phyloP scores from a whole-genome alignment of 2,329 filamentous ascomycete genomes.

The Penicillium sp. region DNA sequence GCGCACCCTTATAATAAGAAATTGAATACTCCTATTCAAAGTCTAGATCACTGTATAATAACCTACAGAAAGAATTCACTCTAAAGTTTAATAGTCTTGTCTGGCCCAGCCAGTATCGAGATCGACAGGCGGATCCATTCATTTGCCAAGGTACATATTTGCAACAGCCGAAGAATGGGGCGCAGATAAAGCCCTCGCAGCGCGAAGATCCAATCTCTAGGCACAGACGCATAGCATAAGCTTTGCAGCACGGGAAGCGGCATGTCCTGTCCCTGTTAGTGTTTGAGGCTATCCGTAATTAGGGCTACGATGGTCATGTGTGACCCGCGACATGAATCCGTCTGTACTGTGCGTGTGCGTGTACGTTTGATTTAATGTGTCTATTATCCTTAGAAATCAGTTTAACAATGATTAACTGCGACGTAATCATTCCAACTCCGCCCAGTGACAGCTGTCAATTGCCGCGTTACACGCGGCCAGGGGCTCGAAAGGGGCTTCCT shows the following conservation, averaged over 20 bases:
- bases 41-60: no score
- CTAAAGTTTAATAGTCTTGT: no score
- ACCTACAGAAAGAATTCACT: no score
- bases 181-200: not conserved
- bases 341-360: no score
- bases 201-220: not conserved
- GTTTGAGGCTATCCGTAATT: not conserved
- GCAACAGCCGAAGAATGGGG: not conserved
- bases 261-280: no score
- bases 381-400: no score
- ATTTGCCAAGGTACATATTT: not conserved
- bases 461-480: constrained; percentile 4
- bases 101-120: no score
- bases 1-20: no score
- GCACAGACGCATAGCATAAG: not conserved
- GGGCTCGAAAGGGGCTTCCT: not conserved
- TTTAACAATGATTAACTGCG: not conserved
- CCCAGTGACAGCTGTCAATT: not conserved
- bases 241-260: not conserved
- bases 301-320: not conserved
- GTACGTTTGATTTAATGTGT: not conserved
- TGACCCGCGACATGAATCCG: no score
- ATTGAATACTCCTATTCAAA: no score
- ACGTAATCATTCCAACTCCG: not conserved
- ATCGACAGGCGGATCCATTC: no score